A percentile compares a stretch with the other conserved stretches of the same genome.
phyloP scores from a whole-genome alignment of 495 filamentous ascomycete species.

The Podospora sp. region DNA sequence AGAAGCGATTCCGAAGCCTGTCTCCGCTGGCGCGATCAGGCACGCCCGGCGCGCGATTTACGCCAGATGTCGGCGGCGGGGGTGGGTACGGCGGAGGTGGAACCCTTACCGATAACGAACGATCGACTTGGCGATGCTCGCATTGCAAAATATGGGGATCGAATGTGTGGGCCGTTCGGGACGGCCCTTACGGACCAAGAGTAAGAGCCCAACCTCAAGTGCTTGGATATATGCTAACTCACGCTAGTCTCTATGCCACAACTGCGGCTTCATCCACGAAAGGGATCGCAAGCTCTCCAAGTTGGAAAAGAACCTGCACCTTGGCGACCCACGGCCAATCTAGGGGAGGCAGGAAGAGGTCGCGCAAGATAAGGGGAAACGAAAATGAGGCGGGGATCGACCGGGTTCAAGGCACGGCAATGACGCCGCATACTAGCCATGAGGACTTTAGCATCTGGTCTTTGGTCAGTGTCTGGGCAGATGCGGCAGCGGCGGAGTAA shows the following conservation, averaged over 20 bases:
- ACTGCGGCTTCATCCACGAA: constrained; percentile 88
- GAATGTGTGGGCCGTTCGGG: constrained; percentile 90
- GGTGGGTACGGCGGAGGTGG: constrained; percentile 65
- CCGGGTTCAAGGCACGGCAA: background rate
- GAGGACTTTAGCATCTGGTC: background rate
- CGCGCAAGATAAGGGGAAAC: background rate
- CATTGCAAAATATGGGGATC: constrained; percentile 89
- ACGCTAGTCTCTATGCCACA: constrained; percentile 83
- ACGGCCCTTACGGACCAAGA: constrained; percentile 82
- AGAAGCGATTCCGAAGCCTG: constrained; percentile 85
- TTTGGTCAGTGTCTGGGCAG: background rate
- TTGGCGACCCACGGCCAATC: constrained; percentile 41
- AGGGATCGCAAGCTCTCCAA: constrained; percentile 81
- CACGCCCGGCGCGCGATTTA: constrained; percentile 68
- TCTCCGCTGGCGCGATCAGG: constrained; percentile 70
- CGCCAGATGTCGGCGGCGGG: constrained; percentile 69
- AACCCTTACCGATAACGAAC: constrained; percentile 76
- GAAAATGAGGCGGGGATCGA: background rate
- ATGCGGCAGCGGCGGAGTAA: background rate
- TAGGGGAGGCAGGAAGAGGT: constrained; percentile 25
- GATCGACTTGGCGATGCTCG: constrained; percentile 83
- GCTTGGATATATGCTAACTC: constrained; percentile 7
- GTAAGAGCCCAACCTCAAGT: constrained; percentile 53
- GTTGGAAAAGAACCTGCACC: constrained; percentile 79
- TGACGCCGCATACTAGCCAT: background rate